Percentiles rank a stretch among this genome's conserved stretches.
These are phyloP conservation scores for Ganoderma boninense DNA, from an alignment of 1,284 basidiomycete species.

Conservation along the genomic window DNA sequence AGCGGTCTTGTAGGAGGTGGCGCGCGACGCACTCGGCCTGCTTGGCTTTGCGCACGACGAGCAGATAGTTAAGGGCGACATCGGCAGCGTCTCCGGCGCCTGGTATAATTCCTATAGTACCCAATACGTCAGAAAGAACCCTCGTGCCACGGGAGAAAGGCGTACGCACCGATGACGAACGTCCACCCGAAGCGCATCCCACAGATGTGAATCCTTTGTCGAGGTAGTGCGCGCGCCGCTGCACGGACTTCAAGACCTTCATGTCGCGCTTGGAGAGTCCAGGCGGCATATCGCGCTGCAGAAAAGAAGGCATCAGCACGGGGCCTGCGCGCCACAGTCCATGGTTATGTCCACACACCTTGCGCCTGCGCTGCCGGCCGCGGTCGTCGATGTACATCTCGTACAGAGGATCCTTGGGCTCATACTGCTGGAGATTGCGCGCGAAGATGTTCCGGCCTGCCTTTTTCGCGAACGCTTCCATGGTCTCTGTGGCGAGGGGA, in stretches of 20 bases:
- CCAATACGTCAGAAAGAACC: neutral
- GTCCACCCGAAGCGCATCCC: conserved; percentile 92
- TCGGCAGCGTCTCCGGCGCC: conserved; percentile 75
- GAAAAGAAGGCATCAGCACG: conserved; percentile 3
- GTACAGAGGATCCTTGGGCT: conserved; percentile 83
- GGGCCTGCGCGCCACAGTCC: conserved; percentile 2
- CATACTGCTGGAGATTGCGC: conserved; percentile 68
- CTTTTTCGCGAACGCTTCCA: conserved; percentile 51
- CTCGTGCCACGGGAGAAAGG: neutral
- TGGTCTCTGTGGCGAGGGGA: conserved; percentile 14
- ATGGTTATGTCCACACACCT: conserved; percentile 55
- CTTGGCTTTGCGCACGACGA: conserved; percentile 82
- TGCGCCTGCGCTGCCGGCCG: conserved; percentile 74
- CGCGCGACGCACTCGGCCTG: conserved; percentile 63
- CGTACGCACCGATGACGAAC: conserved; percentile 68
- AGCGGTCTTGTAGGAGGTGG: neutral
- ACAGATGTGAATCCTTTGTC: conserved; percentile 90
- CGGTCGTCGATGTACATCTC: conserved; percentile 73
- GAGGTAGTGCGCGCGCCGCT: conserved; percentile 86
- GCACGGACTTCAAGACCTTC: conserved; percentile 79
- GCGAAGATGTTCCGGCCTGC: conserved; percentile 68
- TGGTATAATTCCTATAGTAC: conserved; percentile 68
- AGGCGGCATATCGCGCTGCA: conserved; percentile 75
- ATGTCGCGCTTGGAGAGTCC: conserved; percentile 83
- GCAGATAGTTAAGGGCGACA: conserved; percentile 74